Base-by-base conservation (phyloP, 192 early-diverging fungal genomes). In the Coemansia sp. region DNA sequence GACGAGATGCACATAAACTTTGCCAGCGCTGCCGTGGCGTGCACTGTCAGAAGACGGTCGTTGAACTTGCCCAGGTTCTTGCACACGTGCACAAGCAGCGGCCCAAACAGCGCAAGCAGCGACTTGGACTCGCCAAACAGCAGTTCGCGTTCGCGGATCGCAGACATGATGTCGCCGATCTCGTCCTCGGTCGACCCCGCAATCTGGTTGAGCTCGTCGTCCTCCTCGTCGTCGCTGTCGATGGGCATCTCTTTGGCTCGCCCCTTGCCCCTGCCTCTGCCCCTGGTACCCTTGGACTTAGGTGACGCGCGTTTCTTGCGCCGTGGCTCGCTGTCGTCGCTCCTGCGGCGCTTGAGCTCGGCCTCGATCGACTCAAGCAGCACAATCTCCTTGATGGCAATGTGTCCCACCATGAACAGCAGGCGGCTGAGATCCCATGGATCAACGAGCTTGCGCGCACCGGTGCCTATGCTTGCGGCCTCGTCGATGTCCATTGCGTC, bases 1-100 rank as follows among this genome's bases (percentile, higher is more conserved):
- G 97, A 86, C 38, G 91, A 93, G 37, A 99, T 89, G 76, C 98
- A 99, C 96, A 98, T 98, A 64, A 99, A 88, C 77, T 99, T 98
- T 82, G 90, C 90, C 37, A 99, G 85, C 2, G 98, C 90, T 5
- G 96, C 84, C 6, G 90, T 90, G 1, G 96, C 92, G 55, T 91
- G 90, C 22, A 91, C 88, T 74, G 96, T 95, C n/a, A 99, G 86
- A n/a, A 88, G 85, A 52, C 85, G 91, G 75, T 94, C 88, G 54
- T 88, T 87, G 75, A 93, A 99, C 35, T 88, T 80, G 22, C 89
- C 88, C 73, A 96, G 92, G 65, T 92, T 88, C 5, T 88, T 73
- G 74, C 95, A 98, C 35, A 98, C 89, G 53, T 91, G 86, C 34
- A 88, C 85, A 20, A 98, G 76, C 67, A 99, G 68, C 35, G 93